Base-by-base conservation (phyloP, 2,329 filamentous ascomycete genomes). In the Penicillium capsulatum region DNA sequence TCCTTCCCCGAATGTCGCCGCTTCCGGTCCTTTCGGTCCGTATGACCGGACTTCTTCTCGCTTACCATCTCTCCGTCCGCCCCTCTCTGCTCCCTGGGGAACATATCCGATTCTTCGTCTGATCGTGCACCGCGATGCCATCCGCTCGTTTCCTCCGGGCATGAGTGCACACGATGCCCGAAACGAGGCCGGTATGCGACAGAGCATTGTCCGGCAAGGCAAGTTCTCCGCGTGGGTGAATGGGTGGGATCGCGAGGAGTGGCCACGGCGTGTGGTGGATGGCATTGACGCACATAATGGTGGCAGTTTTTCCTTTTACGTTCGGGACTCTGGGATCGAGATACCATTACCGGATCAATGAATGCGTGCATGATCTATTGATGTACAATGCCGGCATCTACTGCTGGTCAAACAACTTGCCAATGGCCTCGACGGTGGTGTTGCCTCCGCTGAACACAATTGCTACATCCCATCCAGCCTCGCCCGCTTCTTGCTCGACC, bases 391-490 rank as follows among this genome's bases (percentile, higher is more conserved):
- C 13, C n/a, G 11, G 10, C n/a, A 33, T 28, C 13, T 13, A 26
- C 30, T 19, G 28, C 2, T 36, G 44, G 8, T 40, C 55, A 55
- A 79, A 81, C 28, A 82, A 60, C 60, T 75, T 73, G 16, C 61
- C 66, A 49, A 83, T 73, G 1, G 75, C 77, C 54, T 82, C 79
- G 8, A 82, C 67, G 0, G 78, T 81, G 2, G 78, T 82, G 59
- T 83, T 83, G 0, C 79, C 79, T n/a, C 79, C 79, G 50, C 73
- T 79, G 36, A 83, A 72, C 3, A 82, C 71, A 40, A 82, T 62
- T 0, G 76, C 79, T 11, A 83, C 55, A 65, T 83, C 78, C 88
- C 89, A 95, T 0, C 86, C 87, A 9, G 77, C 71, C 36, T 79
- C 73, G 0, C 86, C 85, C 0, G 72, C 84, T 63, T 90, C 84